phyloP scores from a whole-genome alignment of 2,329 filamentous ascomycete species.

The Ploettnerulaceae sp. region DNA sequence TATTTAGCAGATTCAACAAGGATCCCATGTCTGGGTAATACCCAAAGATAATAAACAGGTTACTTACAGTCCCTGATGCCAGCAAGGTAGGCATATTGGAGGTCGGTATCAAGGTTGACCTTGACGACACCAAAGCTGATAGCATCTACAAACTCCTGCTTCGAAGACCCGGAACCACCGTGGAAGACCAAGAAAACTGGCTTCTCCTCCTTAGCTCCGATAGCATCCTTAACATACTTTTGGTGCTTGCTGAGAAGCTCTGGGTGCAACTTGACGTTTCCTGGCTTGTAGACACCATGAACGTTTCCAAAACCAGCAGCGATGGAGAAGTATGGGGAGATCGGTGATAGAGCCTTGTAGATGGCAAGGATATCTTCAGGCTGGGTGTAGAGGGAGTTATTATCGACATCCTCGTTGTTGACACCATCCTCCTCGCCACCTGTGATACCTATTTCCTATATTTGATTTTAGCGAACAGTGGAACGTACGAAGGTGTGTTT shows the following conservation, averaged over 20 bases:
- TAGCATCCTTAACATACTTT: constrained; percentile 79
- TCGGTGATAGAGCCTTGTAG: constrained; percentile 76
- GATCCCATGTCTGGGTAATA: too few relatives aligned
- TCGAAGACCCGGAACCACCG: constrained; percentile 87
- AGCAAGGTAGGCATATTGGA: constrained; percentile 89
- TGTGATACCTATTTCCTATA: constrained; percentile 82
- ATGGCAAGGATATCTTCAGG: constrained; percentile 93
- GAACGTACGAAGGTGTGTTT: background rate
- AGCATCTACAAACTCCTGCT: constrained; percentile 84
- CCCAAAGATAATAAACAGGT: background rate
- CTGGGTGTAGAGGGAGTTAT: constrained; percentile 95
- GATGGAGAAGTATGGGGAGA: constrained; percentile 96
- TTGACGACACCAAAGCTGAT: constrained; percentile 95
- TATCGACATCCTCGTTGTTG: constrained; percentile 97
- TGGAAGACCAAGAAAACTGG: constrained; percentile 99
- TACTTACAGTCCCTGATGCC: constrained; percentile 77
- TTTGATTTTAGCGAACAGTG: constrained; percentile 1
- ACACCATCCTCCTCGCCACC: constrained; percentile 97
- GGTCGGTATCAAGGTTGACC: constrained; percentile 98
- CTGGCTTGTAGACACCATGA: constrained; percentile 97
- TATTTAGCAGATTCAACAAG: background rate
- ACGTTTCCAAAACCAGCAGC: constrained; percentile 98
- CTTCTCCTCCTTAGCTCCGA: constrained; percentile 68
- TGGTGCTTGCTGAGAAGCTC: constrained; percentile 97
- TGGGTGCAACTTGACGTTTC: constrained; percentile 94